These are phyloP conservation scores for Nicotiana obtusifolia DNA, from an alignment of 257 asterid genomes.

Conservation along the genomic window DNA sequence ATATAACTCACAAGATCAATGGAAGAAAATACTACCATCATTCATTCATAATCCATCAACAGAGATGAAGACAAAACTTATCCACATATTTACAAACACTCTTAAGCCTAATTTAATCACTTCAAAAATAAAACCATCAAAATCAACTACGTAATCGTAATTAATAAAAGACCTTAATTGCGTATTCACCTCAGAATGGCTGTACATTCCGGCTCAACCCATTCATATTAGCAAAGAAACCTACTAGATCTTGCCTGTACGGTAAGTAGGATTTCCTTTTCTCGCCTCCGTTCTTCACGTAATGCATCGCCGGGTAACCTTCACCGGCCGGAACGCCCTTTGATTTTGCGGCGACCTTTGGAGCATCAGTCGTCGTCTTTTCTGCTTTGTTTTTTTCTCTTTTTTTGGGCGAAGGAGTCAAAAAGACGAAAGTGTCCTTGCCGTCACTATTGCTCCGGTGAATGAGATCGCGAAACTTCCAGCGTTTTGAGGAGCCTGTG, in stretches of 20 bases:
- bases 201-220: constrained; percentile 34
- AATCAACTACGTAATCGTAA: not conserved
- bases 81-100: not conserved
- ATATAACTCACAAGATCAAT: not conserved
- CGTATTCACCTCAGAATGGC: not conserved
- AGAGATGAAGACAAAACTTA: not conserved
- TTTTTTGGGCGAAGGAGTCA: constrained; percentile 8
- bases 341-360: not conserved
- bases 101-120: not conserved
- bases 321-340: not conserved
- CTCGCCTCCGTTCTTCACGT: constrained; percentile 13
- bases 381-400: not conserved
- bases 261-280: constrained; percentile 52
- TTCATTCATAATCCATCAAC: not conserved
- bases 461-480: constrained; percentile 28
- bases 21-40: not conserved
- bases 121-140: not conserved
- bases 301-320: not conserved
- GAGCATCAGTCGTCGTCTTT: not conserved
- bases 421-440: constrained; percentile 22
- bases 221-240: constrained; percentile 47
- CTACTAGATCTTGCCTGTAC: constrained; percentile 59
- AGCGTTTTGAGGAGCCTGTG: constrained; percentile 29
- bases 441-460: constrained; percentile 30
- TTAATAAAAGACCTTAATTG: not conserved